Base-by-base conservation (phyloP, 805 yeast genomes). In the Metschnikowia corniflorae region DNA sequence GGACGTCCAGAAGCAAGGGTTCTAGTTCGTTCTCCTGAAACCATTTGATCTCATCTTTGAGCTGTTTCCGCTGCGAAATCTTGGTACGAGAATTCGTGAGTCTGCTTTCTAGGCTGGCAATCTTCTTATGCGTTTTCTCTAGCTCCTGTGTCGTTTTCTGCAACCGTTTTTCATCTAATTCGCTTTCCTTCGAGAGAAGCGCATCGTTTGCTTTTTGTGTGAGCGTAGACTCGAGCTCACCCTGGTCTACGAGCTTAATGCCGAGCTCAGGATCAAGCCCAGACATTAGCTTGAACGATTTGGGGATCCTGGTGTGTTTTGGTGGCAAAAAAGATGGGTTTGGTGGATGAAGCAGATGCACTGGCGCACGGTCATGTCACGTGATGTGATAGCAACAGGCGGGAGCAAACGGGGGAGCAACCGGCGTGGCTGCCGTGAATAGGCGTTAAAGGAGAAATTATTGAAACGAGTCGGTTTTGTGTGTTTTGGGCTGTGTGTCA, bases 151-250 rank as follows among this genome's bases (percentile, higher is more conserved):
- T 55, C 0, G 94, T 71, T 53, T 86, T 86, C 13, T 75, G 79
- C n/a, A 89, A 63, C 41, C 97, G 70, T 44, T 78, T 81, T 40
- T 70, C 64, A 49, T 93, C 98, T 26, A 82, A 63, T 47, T 84
- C 95, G 1, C 74, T 60, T 32, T 86, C 88, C 35, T 80, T 78
- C 26, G 70, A 60, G 1, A 73, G 62, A 33, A 89, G 70, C 3
- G 75, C 77, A 37, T 66, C 64, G 43, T 80, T 78, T 0, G 96
- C 95, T 59, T 76, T 66, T 22, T 68, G 66, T 13, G 87, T 86
- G 22, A 91, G 80, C 39, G 75, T 67, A 31, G 76, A 63, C 52
- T 89, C 98, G n/a, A 91, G 60, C 7, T 80, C 79, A 35, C 75
- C 79, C 57, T 93, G 97, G 49, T 85, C 88, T 40, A 87, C 78